phyloP scores from a whole-genome alignment of 2,329 filamentous ascomycete genomes.

The Ophiosphaerella herpotricha region DNA sequence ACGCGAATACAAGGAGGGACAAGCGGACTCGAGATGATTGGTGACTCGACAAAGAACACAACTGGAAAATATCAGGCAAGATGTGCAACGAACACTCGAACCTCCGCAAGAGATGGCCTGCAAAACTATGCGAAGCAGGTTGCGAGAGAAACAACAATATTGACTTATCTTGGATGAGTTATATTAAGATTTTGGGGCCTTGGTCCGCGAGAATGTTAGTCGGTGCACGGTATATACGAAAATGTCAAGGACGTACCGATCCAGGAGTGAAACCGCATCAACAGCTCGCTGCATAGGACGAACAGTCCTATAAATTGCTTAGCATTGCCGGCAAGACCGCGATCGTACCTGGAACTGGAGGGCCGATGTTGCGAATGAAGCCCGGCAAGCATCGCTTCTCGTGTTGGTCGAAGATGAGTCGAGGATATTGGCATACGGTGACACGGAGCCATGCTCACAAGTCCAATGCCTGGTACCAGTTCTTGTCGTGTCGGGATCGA shows the following conservation, averaged over 20 bases:
- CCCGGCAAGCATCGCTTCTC: not conserved
- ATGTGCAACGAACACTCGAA: not conserved
- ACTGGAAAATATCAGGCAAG: not conserved
- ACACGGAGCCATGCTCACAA: slow-evolving; percentile 1
- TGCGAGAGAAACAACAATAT: not conserved
- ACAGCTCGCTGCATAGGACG: not conserved
- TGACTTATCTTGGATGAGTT: not conserved
- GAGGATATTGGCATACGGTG: not conserved
- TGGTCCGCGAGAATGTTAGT: not conserved
- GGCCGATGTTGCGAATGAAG: not conserved
- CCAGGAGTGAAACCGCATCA: not conserved
- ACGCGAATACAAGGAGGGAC: not conserved
- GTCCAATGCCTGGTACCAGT: not conserved
- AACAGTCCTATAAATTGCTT: not conserved
- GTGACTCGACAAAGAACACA: not conserved
- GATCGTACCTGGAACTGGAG: too few relatives aligned
- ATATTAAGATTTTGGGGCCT: not conserved
- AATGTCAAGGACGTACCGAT: too few relatives aligned
- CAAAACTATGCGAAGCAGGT: not conserved
- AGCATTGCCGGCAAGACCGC: not conserved
- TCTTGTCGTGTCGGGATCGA: not conserved
- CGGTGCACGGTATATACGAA: too few relatives aligned
- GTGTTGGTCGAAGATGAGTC: not conserved
- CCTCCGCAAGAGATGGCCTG: slow-evolving; percentile 2
- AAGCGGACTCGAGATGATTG: not conserved